Percentiles rank a stretch among this genome's conserved stretches.
Evolutionary conservation across 1,139 yeast genomes (phyloP).

Genomic region (Kodamaea ohmeri): DNA sequence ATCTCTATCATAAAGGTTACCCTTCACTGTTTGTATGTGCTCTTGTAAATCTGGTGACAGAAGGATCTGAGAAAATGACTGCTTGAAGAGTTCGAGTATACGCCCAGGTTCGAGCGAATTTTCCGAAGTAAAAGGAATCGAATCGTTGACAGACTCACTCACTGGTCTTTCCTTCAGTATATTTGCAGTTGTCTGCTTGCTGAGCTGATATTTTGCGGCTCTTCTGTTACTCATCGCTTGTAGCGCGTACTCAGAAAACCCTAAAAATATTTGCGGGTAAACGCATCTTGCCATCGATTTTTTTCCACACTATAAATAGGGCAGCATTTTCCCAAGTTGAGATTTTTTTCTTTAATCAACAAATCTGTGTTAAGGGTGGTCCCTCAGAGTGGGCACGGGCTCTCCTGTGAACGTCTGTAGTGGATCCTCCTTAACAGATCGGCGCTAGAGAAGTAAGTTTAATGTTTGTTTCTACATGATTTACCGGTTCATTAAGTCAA

Average conservation of each 20-base stretch:
- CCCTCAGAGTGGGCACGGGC: constrained; percentile 36
- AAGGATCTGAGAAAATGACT: constrained; percentile 45
- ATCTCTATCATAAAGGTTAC: constrained; percentile 65
- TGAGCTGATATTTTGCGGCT: constrained; percentile 19
- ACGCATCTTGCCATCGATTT: constrained; percentile 10
- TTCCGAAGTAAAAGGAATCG: constrained; percentile 33
- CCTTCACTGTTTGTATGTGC: constrained; percentile 67
- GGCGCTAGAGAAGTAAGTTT: constrained; percentile 69
- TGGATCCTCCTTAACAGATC: constrained; percentile 51
- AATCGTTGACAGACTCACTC: constrained; percentile 18
- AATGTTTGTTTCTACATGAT: constrained; percentile 18
- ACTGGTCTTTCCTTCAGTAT: constrained; percentile 5
- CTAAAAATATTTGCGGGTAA: constrained; percentile 20
- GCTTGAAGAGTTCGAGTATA: constrained; percentile 48
- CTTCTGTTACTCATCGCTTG: constrained; percentile 21
- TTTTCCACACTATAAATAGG: constrained; percentile 11
- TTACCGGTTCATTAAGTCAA: constrained; percentile 19
- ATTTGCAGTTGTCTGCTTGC: constrained; percentile 8
- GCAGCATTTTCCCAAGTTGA: constrained; percentile 8
- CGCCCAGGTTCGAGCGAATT: constrained; percentile 34
- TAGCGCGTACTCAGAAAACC: constrained; percentile 1
- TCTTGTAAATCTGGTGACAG: constrained; percentile 41
- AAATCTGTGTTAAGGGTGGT: constrained; percentile 53
- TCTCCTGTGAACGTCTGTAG: constrained; percentile 31
- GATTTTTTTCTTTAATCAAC: constrained; percentile 22